These are phyloP conservation scores for Nyctanthes arbortristis DNA, from an alignment of 257 asterid genomes.

Conservation along the genomic window DNA sequence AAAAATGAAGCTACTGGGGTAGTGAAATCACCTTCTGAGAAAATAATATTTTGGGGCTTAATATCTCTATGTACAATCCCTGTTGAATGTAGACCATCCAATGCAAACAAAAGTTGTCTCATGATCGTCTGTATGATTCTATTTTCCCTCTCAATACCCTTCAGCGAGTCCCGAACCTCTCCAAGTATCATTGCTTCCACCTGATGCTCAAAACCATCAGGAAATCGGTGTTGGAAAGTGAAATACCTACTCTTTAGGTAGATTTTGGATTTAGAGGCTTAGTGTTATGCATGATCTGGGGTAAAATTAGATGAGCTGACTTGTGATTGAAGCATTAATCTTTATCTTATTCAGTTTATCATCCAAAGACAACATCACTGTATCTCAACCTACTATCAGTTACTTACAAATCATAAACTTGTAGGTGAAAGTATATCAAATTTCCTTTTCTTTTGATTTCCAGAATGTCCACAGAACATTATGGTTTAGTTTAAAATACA, in stretches of 20 bases:
- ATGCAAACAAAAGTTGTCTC: conserved; percentile 86
- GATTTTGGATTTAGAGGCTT: not conserved
- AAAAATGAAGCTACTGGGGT: too few relatives aligned
- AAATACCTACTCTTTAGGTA: not conserved
- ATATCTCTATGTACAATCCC: conserved; percentile 97
- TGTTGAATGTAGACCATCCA: conserved; percentile 89
- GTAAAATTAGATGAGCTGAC: too few relatives aligned
- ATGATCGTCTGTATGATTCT: conserved; percentile 81
- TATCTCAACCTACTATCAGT: too few relatives aligned
- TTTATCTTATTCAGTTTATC: too few relatives aligned
- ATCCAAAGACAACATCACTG: too few relatives aligned
- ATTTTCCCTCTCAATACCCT: conserved; percentile 90
- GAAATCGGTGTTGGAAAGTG: conserved; percentile 5
- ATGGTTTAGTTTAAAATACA: not conserved
- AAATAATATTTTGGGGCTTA: conserved; percentile 92
- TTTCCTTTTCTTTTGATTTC: not conserved
- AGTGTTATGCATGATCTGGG: too few relatives aligned
- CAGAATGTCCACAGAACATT: not conserved
- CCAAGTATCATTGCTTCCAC: conserved; percentile 84
- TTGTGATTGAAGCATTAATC: too few relatives aligned
- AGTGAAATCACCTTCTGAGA: conserved; percentile 74
- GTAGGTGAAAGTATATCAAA: too few relatives aligned
- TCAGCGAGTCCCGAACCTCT: conserved; percentile 63
- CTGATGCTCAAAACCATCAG: conserved; percentile 37
- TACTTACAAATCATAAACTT: too few relatives aligned